Conservation (phyloP, 768 basidiomycete genomes). For the Porpolomopsis calyptriformis region DNA sequence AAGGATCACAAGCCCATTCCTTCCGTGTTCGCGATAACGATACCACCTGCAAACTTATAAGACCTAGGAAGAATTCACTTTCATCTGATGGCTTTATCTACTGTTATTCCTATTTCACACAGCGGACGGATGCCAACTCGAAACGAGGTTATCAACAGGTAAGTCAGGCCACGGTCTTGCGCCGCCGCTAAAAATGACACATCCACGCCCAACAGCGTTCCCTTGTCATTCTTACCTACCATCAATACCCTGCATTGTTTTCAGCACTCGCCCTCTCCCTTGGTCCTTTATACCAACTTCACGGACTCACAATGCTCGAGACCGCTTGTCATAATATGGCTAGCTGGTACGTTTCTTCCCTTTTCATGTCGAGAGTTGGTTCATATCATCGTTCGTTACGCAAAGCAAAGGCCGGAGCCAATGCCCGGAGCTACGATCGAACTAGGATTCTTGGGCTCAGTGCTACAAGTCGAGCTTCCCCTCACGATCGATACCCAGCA, state of each 20-base stretch:
- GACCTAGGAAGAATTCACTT: conserved; percentile 20
- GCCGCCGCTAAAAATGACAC: no score
- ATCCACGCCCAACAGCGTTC: no score
- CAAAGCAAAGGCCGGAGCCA: conserved; percentile 71
- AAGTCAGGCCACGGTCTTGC: conserved; percentile 8
- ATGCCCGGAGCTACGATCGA: conserved; percentile 56
- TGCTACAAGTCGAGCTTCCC: conserved; percentile 66
- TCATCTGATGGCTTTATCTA: conserved; percentile 60
- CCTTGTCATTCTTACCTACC: conserved; percentile 70
- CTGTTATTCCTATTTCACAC: conserved; percentile 70
- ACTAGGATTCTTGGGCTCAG: conserved; percentile 74
- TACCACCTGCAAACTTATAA: conserved; percentile 6
- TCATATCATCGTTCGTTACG: conserved; percentile 18
- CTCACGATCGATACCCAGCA: conserved; percentile 63
- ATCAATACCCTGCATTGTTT: conserved; percentile 77
- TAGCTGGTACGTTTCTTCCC: conserved; percentile 54
- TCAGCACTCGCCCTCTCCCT: conserved; percentile 53
- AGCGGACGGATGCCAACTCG: conserved; percentile 49
- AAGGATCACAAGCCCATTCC: conserved; percentile 76
- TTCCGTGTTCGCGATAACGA: conserved; percentile 66
- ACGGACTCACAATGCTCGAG: conserved; percentile 75
- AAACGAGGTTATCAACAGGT: conserved; percentile 81
- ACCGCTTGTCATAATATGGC: conserved; percentile 79
- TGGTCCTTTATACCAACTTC: conserved; percentile 62
- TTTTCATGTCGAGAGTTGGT: conserved; percentile 2